Evolutionary conservation across 495 filamentous ascomycete species (phyloP).

Genomic region (Neurospora sp.): DNA sequence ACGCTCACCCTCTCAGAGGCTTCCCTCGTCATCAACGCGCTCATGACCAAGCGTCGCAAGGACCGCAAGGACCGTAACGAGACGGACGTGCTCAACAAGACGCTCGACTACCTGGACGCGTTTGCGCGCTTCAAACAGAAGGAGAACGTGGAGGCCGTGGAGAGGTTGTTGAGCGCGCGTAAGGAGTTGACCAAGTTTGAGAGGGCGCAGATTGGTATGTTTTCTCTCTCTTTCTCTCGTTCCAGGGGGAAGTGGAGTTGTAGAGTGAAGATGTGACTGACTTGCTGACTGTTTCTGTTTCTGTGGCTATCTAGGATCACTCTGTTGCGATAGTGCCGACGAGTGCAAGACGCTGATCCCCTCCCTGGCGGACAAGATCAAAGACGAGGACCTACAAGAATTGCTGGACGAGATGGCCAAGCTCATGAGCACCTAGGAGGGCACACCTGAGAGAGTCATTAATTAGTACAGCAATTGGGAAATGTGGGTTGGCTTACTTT

Average conservation of each 20-base stretch:
- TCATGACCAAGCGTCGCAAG: slow-evolving; percentile 62
- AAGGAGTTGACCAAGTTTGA: slow-evolving; percentile 83
- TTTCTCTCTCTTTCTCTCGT: not conserved
- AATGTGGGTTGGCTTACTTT: not conserved
- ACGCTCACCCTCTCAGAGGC: slow-evolving; percentile 84
- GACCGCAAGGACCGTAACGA: slow-evolving; percentile 55
- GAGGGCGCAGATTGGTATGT: slow-evolving; percentile 79
- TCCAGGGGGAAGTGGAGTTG: not conserved
- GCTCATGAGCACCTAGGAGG: slow-evolving; percentile 29
- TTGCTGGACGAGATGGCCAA: slow-evolving; percentile 84
- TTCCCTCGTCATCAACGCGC: slow-evolving; percentile 79
- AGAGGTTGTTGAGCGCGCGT: slow-evolving; percentile 64
- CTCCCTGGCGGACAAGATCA: slow-evolving; percentile 76
- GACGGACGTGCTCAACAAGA: slow-evolving; percentile 71
- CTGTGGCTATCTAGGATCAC: slow-evolving; percentile 47
- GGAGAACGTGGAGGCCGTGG: slow-evolving; percentile 87
- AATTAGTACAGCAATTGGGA: not conserved
- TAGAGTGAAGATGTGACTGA: not conserved
- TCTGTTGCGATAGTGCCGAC: slow-evolving; percentile 85
- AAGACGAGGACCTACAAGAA: slow-evolving; percentile 76
- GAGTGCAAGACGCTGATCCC: slow-evolving; percentile 96
- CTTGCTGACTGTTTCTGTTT: not conserved
- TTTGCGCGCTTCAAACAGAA: slow-evolving; percentile 93
- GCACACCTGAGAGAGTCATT: not conserved
- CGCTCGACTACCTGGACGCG: slow-evolving; percentile 78